Evolutionary conservation across 805 yeast genomes (phyloP), one percentile per base, ranked within the genome.

Genomic region (Kluyveromyces nonfermentans): DNA sequence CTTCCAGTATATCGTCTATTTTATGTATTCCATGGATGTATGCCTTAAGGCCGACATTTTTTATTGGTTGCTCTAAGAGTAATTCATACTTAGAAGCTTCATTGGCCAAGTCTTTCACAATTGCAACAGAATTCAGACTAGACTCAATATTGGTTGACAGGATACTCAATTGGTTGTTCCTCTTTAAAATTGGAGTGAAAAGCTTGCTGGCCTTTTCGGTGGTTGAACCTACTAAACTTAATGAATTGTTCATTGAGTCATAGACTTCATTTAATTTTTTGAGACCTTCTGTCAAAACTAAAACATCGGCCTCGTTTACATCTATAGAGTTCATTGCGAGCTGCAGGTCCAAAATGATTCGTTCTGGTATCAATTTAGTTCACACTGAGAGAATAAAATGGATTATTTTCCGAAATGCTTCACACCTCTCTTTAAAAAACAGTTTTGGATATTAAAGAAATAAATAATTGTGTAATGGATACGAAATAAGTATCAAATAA

Each of bases 291-390:
- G 85, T 83, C 28, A 88, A 71, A 4, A 88, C 88, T 2, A 86
- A 80, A 30, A 86, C 80, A 52, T 87, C 96, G 2, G 89, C 88
- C 58, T 82, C 90, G 54, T 84, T 89, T 2, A 79, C 68, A 54
- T 82, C 89, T 21, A 78, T 56, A 7, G 46, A 46, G 2, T 44
- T 45, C 37, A 46, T 41, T 25, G 30, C 30, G 14, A 25, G n/a
- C 30, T 25, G 30, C 7, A 4, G 12, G 30, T 4, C 30, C 30
- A 10, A 6, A 6, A 10, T 25, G 30, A 6, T 25, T 25, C 12
- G 7, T 25, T 25, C 7, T 10, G 12, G 12, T 25, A 25, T 25
- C 30, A 25, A 25, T 25, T n/a, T n/a, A n/a, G n/a, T n/a, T n/a
- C n/a, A n/a, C n/a, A n/a, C n/a, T n/a, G n/a, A n/a, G n/a, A n/a